Evolutionary conservation across 345 rosid species (phyloP), one percentile per base, ranked within the genome.

Genomic region (Anastatica hierochuntica): DNA sequence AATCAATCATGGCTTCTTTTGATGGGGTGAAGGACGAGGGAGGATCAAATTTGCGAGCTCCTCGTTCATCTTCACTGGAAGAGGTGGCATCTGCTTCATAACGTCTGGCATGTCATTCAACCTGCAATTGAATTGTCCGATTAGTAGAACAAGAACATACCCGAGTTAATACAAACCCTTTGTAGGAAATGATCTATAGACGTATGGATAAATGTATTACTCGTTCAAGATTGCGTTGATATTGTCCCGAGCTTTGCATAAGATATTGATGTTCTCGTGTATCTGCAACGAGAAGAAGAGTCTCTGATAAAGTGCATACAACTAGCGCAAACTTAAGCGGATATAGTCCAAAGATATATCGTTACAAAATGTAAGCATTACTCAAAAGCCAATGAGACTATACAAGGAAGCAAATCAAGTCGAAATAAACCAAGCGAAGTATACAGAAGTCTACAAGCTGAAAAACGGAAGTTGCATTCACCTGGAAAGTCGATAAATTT

Each of bases 81-180:
- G 84, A 8, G 81, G 86, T 34, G 95, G 92, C 92, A 86, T 86
- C 68, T 83, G 88, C 69, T 77, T 79, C 95, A 86, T 86, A 42
- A 79, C 75, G 55, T 86, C 95, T 3, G 95, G 95, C 75, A 72
- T 56, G 63, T 86, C 92, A 47, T 72, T 83, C 76, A 86, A 60
- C 76, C 95, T 85, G 82, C 60, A 72, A 43, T n/a, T 10, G 61
- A 53, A n/a, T 24, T 33, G 26, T 33, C 13, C 60, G 60, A 41
- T 24, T 44, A 40, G 26, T 26, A 43, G 10, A 27, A 30, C 12
- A 7, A 41, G 7, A 24, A 35, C 36, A 16, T n/a, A n/a, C n/a
- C n/a, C n/a, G n/a, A n/a, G n/a, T n/a, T n/a, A n/a, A n/a, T n/a
- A n/a, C n/a, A n/a, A n/a, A n/a, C n/a, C n/a, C n/a, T n/a, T n/a